Conservation (phyloP, 805 yeast species). For the Lipomyces lipofer region DNA sequence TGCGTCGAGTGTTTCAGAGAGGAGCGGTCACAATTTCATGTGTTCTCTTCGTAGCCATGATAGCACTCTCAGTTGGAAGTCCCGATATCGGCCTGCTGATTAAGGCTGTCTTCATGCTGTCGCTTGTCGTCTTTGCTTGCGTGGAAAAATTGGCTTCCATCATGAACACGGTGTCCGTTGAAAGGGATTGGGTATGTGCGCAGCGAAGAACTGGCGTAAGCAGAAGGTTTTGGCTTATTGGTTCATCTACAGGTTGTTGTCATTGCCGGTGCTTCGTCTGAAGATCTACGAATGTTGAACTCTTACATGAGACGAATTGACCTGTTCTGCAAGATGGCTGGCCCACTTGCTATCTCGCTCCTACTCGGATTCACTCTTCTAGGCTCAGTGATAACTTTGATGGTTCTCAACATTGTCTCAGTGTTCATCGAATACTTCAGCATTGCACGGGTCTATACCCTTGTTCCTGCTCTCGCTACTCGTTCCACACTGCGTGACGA, state of each 20-base stretch:
- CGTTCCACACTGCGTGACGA: slow-evolving; percentile 8
- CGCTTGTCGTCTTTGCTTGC: slow-evolving; percentile 40
- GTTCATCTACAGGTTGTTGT: slow-evolving; percentile 36
- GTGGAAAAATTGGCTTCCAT: slow-evolving; percentile 41
- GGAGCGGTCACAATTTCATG: slow-evolving; percentile 38
- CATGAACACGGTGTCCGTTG: slow-evolving; percentile 44
- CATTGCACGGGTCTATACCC: slow-evolving; percentile 40
- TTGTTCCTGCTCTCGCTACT: slow-evolving; percentile 37
- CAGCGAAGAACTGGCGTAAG: too few relatives aligned
- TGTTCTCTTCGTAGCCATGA: slow-evolving; percentile 30
- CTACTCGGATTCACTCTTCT: slow-evolving; percentile 35
- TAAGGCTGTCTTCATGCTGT: slow-evolving; percentile 19
- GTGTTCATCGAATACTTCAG: slow-evolving; percentile 41
- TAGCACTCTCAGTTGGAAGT: slow-evolving; percentile 10
- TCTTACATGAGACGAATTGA: slow-evolving; percentile 45
- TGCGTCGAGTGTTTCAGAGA: slow-evolving; percentile 39
- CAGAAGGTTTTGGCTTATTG: too few relatives aligned
- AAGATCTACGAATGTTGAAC: slow-evolving; percentile 37
- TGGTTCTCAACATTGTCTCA: slow-evolving; percentile 38
- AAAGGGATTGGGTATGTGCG: slow-evolving; percentile 43
- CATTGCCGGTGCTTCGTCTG: slow-evolving; percentile 37
- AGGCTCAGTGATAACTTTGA: slow-evolving; percentile 37
- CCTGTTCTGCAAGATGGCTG: slow-evolving; percentile 42
- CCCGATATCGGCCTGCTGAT: background rate
- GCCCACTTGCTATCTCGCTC: slow-evolving; percentile 43